phyloP scores from a whole-genome alignment of 176 grass and related monocot genomes.

The Carex littledalei region DNA sequence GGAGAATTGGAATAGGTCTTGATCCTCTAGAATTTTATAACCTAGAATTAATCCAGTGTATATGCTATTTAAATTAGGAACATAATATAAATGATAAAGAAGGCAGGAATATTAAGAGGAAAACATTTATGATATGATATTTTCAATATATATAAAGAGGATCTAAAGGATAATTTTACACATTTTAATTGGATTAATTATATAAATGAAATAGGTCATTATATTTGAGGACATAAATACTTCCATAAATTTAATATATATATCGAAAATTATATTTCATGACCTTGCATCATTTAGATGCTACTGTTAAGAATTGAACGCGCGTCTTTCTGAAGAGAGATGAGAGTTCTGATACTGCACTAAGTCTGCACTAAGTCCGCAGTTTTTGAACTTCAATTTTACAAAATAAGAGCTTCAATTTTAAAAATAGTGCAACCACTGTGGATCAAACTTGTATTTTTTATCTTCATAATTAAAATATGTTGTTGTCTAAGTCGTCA shows the following conservation, averaged over 20 bases:
- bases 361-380: no score
- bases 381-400: no score
- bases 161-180: neutral
- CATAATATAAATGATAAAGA: neutral
- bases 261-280: no score
- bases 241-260: no score
- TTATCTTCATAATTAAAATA: neutral
- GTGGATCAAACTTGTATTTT: neutral
- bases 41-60: neutral
- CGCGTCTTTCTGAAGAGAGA: no score
- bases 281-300: no score
- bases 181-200: neutral
- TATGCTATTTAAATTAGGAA: neutral
- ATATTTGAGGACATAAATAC: neutral
- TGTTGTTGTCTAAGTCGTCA: neutral
- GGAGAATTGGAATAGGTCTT: neutral
- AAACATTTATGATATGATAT: neutral
- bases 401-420: no score
- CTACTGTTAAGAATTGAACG: no score
- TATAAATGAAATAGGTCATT: neutral
- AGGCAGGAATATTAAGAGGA: neutral
- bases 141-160: neutral
- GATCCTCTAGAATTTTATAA: neutral
- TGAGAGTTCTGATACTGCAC: no score
- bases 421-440: neutral